A percentile compares a stretch with the other conserved stretches of the same genome.
These are phyloP conservation scores for Camellia oleifera DNA, from an alignment of 179 eudicot genomes.

Conservation along the genomic window DNA sequence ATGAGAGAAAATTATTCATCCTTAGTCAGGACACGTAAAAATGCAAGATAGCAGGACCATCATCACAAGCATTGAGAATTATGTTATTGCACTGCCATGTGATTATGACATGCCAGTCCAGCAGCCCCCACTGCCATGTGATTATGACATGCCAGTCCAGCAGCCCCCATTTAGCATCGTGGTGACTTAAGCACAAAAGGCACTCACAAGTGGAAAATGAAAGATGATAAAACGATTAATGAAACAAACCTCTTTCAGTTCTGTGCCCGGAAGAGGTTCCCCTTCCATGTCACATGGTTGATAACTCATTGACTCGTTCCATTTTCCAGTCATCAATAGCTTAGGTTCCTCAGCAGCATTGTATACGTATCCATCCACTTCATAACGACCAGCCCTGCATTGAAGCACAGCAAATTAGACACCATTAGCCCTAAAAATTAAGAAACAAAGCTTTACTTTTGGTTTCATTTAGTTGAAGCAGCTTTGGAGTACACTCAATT, in stretches of 20 bases:
- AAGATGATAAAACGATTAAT: background rate
- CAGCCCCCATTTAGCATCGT: background rate
- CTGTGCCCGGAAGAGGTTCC: conserved; percentile 81
- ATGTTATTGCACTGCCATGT: background rate
- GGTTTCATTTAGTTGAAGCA: too few relatives aligned
- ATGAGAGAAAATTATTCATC: background rate
- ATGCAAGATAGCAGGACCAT: background rate
- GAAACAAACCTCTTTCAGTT: conserved; percentile 69
- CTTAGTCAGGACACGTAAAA: background rate
- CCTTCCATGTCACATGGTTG: conserved; percentile 94
- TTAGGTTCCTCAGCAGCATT: conserved; percentile 88
- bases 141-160: background rate
- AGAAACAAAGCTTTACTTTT: too few relatives aligned
- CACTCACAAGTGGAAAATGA: background rate
- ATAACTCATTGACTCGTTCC: conserved; percentile 79
- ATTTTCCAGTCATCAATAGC: conserved; percentile 88
- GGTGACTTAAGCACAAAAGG: background rate
- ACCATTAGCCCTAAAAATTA: background rate
- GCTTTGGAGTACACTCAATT: too few relatives aligned
- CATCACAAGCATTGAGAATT: background rate
- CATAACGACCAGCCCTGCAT: conserved; percentile 85
- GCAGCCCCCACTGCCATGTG: background rate
- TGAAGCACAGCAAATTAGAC: background rate
- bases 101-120: background rate
- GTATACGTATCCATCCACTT: conserved; percentile 90